Conservation (phyloP, 1,284 basidiomycete species). For the Phaffia rhodozyma region DNA sequence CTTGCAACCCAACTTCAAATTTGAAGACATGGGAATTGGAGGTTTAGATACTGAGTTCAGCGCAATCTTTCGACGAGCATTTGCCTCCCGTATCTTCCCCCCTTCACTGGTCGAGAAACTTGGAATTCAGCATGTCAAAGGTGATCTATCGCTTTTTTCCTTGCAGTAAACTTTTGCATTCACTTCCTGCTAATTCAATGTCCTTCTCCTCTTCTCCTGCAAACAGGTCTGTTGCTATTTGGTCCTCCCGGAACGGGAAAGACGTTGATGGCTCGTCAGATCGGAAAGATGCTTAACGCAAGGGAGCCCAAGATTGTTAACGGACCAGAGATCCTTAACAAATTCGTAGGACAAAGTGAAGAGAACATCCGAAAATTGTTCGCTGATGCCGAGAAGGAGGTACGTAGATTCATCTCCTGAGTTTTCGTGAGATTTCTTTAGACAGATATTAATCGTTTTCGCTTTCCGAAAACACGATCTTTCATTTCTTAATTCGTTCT, state of each 20-base stretch:
- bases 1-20: slow-evolving; percentile 96
- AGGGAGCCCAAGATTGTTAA: slow-evolving; percentile 98
- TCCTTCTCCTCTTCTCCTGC: not conserved
- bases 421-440: not conserved
- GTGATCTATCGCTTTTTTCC: slow-evolving; percentile 34
- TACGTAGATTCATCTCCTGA: slow-evolving; percentile 27
- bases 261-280: slow-evolving; percentile 95
- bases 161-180: not conserved
- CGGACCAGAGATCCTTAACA: slow-evolving; percentile 94
- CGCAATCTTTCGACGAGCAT: slow-evolving; percentile 96
- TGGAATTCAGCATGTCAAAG: slow-evolving; percentile 97
- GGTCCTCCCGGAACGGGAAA: slow-evolving; percentile 98
- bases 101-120: slow-evolving; percentile 93
- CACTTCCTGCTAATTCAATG: not conserved
- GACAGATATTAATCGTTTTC: not conserved
- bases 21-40: slow-evolving; percentile 99
- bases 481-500: not conserved
- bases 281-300: slow-evolving; percentile 98
- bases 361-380: slow-evolving; percentile 98
- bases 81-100: slow-evolving; percentile 95
- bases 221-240: slow-evolving; percentile 73
- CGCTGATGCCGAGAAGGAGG: slow-evolving; percentile 94
- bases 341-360: slow-evolving; percentile 95
- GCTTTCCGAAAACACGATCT: not conserved
- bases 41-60: slow-evolving; percentile 92